These are phyloP conservation scores for Akebia trifoliata DNA, from an alignment of 164 flowering plant species.

Conservation along the genomic window DNA sequence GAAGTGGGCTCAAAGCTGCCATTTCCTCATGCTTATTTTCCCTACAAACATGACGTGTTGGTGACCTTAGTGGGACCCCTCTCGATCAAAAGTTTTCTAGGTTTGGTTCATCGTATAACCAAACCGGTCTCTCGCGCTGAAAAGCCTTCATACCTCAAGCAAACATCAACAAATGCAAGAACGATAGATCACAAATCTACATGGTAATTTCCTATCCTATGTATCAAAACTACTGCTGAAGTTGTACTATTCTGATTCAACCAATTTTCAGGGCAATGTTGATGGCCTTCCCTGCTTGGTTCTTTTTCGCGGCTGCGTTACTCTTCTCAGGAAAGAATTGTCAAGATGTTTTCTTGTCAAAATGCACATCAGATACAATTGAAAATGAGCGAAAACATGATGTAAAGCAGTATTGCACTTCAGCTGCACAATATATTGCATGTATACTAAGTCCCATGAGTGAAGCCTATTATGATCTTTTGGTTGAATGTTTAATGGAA, in stretches of 20 bases:
- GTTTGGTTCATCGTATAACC: constrained; percentile 30
- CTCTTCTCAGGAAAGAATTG: constrained; percentile 37
- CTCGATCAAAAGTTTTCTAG: constrained; percentile 35
- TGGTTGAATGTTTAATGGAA: constrained; percentile 35
- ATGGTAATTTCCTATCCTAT: constrained; percentile 45
- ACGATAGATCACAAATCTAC: constrained; percentile 44
- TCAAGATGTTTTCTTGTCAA: constrained; percentile 16
- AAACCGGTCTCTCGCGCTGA: constrained; percentile 15
- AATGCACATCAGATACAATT: constrained; percentile 6
- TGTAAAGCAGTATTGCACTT: constrained; percentile 16
- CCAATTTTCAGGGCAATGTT: constrained; percentile 57
- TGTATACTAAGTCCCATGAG: constrained; percentile 56
- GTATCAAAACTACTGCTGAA: not conserved
- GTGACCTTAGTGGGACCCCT: constrained; percentile 48
- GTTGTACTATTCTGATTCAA: constrained; percentile 6
- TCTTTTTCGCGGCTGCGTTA: constrained; percentile 48
- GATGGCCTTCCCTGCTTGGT: constrained; percentile 73
- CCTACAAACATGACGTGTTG: constrained; percentile 27
- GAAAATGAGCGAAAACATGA: constrained; percentile 14
- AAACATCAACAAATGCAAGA: constrained; percentile 17
- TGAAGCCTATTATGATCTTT: constrained; percentile 29
- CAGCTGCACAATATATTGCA: constrained; percentile 65
- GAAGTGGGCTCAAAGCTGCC: constrained; percentile 58
- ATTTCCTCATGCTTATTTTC: constrained; percentile 65
- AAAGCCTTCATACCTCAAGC: constrained; percentile 13